These are phyloP conservation scores for Bolboschoenus planiculmis DNA, from an alignment of 176 grass and related monocot genomes.

Conservation along the genomic window DNA sequence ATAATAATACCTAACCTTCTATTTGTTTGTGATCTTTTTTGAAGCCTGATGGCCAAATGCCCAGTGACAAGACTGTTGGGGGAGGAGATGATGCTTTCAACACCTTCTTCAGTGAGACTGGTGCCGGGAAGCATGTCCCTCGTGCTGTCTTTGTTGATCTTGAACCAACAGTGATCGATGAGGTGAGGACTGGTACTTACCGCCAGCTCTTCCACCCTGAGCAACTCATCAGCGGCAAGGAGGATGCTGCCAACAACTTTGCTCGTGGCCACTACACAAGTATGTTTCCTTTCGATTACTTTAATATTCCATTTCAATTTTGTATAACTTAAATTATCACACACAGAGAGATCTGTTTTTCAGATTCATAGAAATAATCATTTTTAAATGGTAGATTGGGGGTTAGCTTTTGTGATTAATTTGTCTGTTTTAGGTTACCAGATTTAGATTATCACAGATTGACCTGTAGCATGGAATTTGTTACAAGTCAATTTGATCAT, in stretches of 20 bases:
- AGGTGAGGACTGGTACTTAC: slow-evolving; percentile 59
- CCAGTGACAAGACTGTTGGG: slow-evolving; percentile 46
- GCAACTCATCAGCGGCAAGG: slow-evolving; percentile 77
- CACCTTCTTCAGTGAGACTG: slow-evolving; percentile 77
- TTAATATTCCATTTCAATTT: neutral
- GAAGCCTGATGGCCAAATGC: slow-evolving; percentile 83
- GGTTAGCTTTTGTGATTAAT: too few relatives aligned
- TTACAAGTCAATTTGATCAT: neutral
- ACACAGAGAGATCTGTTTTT: neutral
- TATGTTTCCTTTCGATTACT: slow-evolving; percentile 5
- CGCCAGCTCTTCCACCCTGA: slow-evolving; percentile 77
- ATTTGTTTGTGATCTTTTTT: neutral
- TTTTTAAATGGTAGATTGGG: too few relatives aligned
- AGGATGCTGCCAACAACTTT: slow-evolving; percentile 68
- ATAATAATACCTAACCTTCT: neutral
- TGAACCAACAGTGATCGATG: slow-evolving; percentile 77
- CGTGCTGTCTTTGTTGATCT: slow-evolving; percentile 79
- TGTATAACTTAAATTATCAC: neutral
- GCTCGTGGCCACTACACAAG: slow-evolving; percentile 66
- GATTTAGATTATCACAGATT: too few relatives aligned
- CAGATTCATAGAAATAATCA: neutral
- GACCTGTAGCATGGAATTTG: too few relatives aligned
- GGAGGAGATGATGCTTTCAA: slow-evolving; percentile 63
- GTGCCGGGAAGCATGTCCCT: slow-evolving; percentile 67
- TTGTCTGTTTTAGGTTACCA: too few relatives aligned